Evolutionary conservation across 352 stramenopile genomes (phyloP), one percentile per base, ranked within the genome.

Genomic region (Phytopythium oedochilum): DNA sequence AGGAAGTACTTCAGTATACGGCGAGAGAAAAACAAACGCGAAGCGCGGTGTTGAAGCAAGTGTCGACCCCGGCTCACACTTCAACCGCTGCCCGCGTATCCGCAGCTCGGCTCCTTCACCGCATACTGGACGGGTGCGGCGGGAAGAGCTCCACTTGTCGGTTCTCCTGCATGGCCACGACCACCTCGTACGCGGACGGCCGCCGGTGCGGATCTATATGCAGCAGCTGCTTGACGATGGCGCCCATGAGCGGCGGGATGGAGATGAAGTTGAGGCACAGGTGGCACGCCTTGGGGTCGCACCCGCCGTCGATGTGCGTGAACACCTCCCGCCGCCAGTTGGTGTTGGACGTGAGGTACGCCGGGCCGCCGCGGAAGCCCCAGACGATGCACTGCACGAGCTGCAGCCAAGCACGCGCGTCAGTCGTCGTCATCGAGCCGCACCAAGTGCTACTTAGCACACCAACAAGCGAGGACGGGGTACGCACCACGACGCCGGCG

Each of bases 271-370:
- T 89, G 26, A 77, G 46, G 59, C 85, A 94, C 14, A 92, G 62
- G 56, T 83, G 68, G 48, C 85, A 94, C 36, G 64, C 58, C 28
- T 70, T 70, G 15, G 66, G 63, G 36, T 73, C 73, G 61, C 80
- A 92, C 18, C 54, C 70, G 12, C 69, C 78, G 29, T 92, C 80
- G 23, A 90, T 89, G 61, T 94, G 85, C 18, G 56, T 62, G 57
- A 92, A 88, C n/a, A 94, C 71, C 10, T 89, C 72, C 59, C 70
- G 68, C 15, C 83, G 71, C 82, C 81, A 94, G 53, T 87, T 88
- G 11, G 70, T 71, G 22, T 73, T 80, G 2, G 59, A 57, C 15
- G 68, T 54, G 11, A 91, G 61, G 59, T 88, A 92, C 32, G 75
- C 84, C 20, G 78, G 75, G 3, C 78, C 77, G 28, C 81, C 80